Percentiles rank a stretch among this genome's conserved stretches.
phyloP scores from a whole-genome alignment of 2,329 filamentous ascomycete genomes.

The Teratosphaeria destructans region DNA sequence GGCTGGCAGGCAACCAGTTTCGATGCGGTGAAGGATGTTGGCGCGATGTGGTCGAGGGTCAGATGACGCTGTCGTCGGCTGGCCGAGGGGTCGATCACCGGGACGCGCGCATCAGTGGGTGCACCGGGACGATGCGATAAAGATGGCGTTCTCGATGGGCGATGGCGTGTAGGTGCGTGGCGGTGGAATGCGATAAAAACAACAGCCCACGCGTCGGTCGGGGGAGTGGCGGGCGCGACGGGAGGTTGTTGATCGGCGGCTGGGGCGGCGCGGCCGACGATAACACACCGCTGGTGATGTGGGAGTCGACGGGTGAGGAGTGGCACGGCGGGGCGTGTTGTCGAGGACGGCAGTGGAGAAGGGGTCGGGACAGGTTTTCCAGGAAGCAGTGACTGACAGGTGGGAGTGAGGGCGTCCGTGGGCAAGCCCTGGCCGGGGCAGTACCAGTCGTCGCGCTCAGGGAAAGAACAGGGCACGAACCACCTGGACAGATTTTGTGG shows the following conservation, averaged over 20 bases:
- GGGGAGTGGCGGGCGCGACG: neutral
- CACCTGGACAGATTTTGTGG: neutral
- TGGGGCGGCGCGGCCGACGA: neutral
- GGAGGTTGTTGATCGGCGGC: neutral
- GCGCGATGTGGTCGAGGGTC: neutral
- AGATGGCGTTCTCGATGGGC: neutral
- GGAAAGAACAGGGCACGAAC: neutral
- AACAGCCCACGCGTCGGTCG: slow-evolving; percentile 13
- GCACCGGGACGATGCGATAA: slow-evolving; percentile 4
- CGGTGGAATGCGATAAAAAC: slow-evolving; percentile 7
- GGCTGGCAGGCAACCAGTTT: neutral
- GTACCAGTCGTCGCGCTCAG: neutral
- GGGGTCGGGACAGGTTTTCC: neutral
- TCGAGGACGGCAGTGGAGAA: neutral
- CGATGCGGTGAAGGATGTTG: neutral
- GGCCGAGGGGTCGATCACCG: neutral
- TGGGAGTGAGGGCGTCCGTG: neutral
- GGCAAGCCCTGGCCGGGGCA: neutral
- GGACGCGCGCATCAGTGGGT: slow-evolving; percentile 3
- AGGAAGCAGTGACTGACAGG: neutral
- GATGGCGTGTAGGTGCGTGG: neutral
- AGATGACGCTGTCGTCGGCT: neutral
- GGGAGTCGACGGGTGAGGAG: neutral
- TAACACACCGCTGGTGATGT: neutral
- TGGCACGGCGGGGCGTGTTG: neutral